Evolutionary conservation across 2,329 filamentous ascomycete genomes (phyloP), one percentile per base, ranked within the genome.

Genomic region (Lachnellula arida): DNA sequence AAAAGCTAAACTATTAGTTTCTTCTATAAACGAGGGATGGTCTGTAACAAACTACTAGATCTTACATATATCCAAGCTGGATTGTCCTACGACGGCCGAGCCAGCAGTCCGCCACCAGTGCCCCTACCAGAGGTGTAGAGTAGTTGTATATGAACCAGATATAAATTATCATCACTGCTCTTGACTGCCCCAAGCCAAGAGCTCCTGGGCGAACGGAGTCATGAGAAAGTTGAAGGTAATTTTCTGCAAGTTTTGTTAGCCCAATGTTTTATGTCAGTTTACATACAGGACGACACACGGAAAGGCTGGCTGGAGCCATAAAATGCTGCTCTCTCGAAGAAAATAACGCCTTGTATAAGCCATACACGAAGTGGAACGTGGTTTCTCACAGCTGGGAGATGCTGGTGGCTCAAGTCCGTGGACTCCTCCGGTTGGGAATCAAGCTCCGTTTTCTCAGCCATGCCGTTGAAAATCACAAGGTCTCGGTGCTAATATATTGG

Each of bases 41-140:
- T 19, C 8, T 34, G 12, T 14, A 14, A 19, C 42, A 17, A 46
- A 48, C 40, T 43, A 56, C 54, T 5, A 4, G 22, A 23, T 23
- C 22, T 9, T 28, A 74, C 56, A 54, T 75, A 73, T 46, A 77
- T 80, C 51, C 76, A 67, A 40, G 80, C 68, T 46, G 28, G 28
- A 86, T 81, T 2, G 82, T 81, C 67, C 80, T 82, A 70, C 80
- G 85, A 62, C 82, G 80, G 53, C 83, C 82, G 15, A 83, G 72
- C 67, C 82, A 83, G 39, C 80, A 77, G 65, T 86, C 82, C 23
- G 82, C 81, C 53, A 85, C 67, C 54, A 82, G 78, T 49, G 81
- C 82, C 68, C 81, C 79, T 23, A 80, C 54, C 37, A 85, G 78
- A 3, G 82, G 82, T n/a, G 79, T 81, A 35, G 81, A 69, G 57